Evolutionary conservation across 2,329 filamentous ascomycete species (phyloP), one percentile per base, ranked within the genome.

Genomic region (Drechmeria coniospora): DNA sequence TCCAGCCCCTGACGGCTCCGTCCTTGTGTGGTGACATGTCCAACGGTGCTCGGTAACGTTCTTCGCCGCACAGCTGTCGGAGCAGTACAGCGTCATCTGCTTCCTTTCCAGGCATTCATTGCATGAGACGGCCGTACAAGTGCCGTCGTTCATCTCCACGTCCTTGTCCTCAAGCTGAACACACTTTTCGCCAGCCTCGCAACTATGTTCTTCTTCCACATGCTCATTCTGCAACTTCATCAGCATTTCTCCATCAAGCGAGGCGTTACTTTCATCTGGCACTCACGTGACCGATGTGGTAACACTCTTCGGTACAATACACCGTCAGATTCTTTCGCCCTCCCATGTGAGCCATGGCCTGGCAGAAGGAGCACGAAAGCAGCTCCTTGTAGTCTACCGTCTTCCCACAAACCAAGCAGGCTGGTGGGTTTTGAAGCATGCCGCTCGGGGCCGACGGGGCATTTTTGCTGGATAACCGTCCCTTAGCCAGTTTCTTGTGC

Each of bases 221-320:
- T 64, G 60, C 3, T 48, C 36, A 10, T 49, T 45, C 60, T 63
- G 18, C 10, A 11, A 11, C 11, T 18, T 8, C 25, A 33, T 53
- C 27, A 56, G 49, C 16, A 21, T 18, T 23, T 21, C 15, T 4
- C 29, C 27, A 6, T 6, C 15, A 21, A 7, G 2, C 1, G 16
- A 4, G 23, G 11, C 8, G 13, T 19, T 9, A n/a, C n/a, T 4
- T 13, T 14, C 4, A 16, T 4, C 7, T 3, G 1, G 19, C 7
- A 52, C 57, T 41, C 43, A 65, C 62, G 26, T 57, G 52, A 27
- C 51, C 53, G 21, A 50, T 45, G 6, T 50, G 42, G 16, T 47
- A 47, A 35, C 61, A 65, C 15, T 46, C 46, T 6, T 56, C 47
- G 1, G 57, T 60, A 40, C 61, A 65, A 36, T 61, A 66, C 6